Base-by-base conservation (phyloP, 2,329 filamentous ascomycete species). In the Fonsecaea monophora region DNA sequence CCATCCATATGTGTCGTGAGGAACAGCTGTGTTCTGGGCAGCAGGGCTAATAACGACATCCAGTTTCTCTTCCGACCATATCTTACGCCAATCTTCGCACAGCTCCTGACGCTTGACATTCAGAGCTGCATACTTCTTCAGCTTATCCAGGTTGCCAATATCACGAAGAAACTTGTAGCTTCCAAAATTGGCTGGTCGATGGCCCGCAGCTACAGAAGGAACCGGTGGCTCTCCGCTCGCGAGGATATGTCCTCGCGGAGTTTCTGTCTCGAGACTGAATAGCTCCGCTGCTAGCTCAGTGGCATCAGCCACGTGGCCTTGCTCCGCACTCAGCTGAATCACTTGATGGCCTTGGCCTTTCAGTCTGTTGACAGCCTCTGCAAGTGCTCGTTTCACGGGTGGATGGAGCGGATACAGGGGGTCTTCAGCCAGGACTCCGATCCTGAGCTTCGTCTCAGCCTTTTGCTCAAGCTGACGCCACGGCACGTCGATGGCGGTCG, bases 261-360 rank as follows among this genome's bases (percentile, higher is more conserved):
- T 57, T 12, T 21, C 66, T 12, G 68, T 60, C 10, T 72, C 72
- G 7, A 77, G 70, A 30, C 12, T 60, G 63, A 77, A 77, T 18
- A 74, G 65, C 8, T 64, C 61, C 53, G 62, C 71, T 9, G 74
- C 71, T 1, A 76, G 66, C 37, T 73, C 73, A 32, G 65, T 73
- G 0, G 68, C 48, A 55, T 70, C 67, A 21, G 67, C 25, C 30
- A 66, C 53, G 12, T 61, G 42, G 66, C 70, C 62, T 65, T 61
- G 30, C 69, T 42, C 55, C 2, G 62, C 8, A n/a, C 34, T 65
- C 34, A 72, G 53, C 25, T 53, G 42, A 15, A 78, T 70, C 0
- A 78, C 84, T 80, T 69, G 82, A 79, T 25, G 84, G 77, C 71
- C 85, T 75, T 82, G 87, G 85, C 3, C 87, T 82, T 3, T 89